Evolutionary conservation across 257 asterid genomes (phyloP).

Genomic region (Perilla frutescens): DNA sequence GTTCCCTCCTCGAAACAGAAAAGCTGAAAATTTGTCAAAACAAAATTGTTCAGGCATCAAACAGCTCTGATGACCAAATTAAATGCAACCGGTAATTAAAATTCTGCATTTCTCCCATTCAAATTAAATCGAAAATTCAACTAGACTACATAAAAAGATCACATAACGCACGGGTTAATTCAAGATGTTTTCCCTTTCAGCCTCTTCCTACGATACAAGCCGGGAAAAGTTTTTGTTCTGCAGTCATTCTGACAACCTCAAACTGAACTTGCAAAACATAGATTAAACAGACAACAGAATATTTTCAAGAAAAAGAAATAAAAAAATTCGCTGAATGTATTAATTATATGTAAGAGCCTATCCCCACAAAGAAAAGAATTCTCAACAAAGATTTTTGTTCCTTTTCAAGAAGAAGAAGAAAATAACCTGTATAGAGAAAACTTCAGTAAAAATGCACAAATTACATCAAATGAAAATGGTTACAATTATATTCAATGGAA

Average conservation of each 20-base stretch:
- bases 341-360: background rate
- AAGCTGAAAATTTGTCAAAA: background rate
- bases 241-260: background rate
- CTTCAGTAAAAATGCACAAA: slow-evolving; percentile 15
- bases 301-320: background rate
- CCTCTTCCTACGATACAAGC: background rate
- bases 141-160: background rate
- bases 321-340: background rate
- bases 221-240: background rate
- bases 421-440: background rate
- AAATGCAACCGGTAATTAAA: background rate
- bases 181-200: background rate
- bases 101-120: background rate
- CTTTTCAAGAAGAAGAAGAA: background rate
- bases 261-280: slow-evolving; percentile 1
- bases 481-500: background rate
- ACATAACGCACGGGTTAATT: background rate
- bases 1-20: background rate
- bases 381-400: too few species aligned
- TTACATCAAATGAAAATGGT: background rate
- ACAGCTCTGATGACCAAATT: background rate
- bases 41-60: background rate
- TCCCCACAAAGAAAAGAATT: background rate
- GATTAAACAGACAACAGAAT: background rate
- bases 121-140: background rate